Evolutionary conservation across 495 filamentous ascomycete genomes (phyloP).

Genomic region (Penicillium maclennaniae): DNA sequence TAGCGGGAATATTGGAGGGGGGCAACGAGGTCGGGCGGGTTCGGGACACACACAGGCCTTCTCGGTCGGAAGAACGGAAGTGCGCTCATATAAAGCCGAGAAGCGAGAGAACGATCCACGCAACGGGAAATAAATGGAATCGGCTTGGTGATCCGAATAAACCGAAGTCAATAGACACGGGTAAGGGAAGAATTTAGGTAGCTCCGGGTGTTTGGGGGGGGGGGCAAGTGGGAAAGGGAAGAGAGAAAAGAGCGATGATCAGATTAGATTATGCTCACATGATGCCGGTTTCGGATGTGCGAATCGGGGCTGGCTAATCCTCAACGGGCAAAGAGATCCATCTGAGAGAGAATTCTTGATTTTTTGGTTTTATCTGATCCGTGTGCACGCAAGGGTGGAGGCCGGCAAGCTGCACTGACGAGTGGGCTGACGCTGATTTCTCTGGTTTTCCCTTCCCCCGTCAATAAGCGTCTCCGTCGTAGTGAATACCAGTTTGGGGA

Average conservation of each 20-base stretch:
- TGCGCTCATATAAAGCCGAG: conserved; percentile 33
- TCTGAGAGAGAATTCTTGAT: background rate
- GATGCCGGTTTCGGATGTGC: conserved; percentile 29
- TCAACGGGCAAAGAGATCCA: background rate
- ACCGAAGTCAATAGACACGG: background rate
- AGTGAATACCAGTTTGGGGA: background rate
- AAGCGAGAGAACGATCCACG: conserved; percentile 23
- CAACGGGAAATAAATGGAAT: background rate
- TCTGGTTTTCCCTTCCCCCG: conserved; percentile 1
- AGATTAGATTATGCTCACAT: conserved; percentile 45
- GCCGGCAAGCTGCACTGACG: conserved; percentile 9
- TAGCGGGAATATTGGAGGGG: conserved; percentile 16
- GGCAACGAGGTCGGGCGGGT: conserved; percentile 19
- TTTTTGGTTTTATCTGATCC: conserved; percentile 30
- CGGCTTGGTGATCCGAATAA: background rate
- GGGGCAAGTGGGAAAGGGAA: conserved; percentile 14
- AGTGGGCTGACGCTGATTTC: conserved; percentile 22
- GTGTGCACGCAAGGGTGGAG: conserved; percentile 5
- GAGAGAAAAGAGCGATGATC: conserved; percentile 34
- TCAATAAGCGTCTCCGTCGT: conserved; percentile 7
- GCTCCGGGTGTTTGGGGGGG: background rate
- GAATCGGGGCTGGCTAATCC: conserved; percentile 9
- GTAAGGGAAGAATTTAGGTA: background rate
- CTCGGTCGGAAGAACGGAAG: conserved; percentile 45
- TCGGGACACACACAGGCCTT: conserved; percentile 28